These are phyloP conservation scores for Linum trigynum DNA, from an alignment of 345 rosid species.

Conservation along the genomic window DNA sequence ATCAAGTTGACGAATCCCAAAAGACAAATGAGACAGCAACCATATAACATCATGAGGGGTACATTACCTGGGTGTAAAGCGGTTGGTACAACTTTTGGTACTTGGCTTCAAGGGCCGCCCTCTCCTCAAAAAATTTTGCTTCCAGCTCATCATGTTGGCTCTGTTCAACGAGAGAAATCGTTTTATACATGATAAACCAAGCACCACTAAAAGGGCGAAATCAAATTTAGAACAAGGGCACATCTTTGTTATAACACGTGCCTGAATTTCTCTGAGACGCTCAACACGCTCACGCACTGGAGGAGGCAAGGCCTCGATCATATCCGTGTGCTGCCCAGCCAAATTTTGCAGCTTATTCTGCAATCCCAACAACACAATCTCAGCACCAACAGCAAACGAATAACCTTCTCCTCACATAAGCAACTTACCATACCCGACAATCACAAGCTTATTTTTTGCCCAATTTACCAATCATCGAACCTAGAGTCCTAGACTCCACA, in stretches of 20 bases:
- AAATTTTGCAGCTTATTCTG: constrained; percentile 74
- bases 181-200: neutral
- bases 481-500: neutral
- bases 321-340: constrained; percentile 68
- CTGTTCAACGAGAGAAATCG: constrained; percentile 29
- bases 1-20: neutral
- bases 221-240: neutral
- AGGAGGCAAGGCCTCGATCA: constrained; percentile 56
- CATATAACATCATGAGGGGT: neutral
- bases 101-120: constrained; percentile 83
- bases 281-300: constrained; percentile 81
- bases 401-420: neutral
- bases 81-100: constrained; percentile 85
- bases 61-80: constrained; percentile 53
- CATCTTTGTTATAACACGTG: constrained; percentile 6
- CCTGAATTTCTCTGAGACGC: constrained; percentile 87
- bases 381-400: neutral
- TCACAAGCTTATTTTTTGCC: neutral
- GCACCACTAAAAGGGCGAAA: neutral
- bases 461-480: no score
- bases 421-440: neutral
- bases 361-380: constrained; percentile 5
- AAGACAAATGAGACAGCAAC: neutral
- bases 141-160: constrained; percentile 72
- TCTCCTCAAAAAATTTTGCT: constrained; percentile 84